phyloP scores from a whole-genome alignment of 768 basidiomycete species.

The Clathrus columnatus region DNA sequence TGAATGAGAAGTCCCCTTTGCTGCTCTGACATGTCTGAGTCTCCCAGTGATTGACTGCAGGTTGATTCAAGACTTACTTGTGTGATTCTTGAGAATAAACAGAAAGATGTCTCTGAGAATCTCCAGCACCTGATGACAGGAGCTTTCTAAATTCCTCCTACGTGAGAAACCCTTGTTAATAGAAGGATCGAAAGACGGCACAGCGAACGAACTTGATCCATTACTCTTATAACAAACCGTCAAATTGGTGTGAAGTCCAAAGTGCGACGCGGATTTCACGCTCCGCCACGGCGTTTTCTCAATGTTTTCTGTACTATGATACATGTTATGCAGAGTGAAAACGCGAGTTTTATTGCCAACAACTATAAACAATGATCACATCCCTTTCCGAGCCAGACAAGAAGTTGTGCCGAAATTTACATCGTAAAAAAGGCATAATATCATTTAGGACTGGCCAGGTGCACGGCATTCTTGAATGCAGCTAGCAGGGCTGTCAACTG shows the following conservation, averaged over 20 bases:
- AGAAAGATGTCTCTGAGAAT: not conserved
- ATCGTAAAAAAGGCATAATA: no score
- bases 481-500: slow-evolving; percentile 87
- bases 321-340: no score
- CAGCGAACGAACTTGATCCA: not conserved
- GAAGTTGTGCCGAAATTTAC: no score
- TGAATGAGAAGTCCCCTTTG: slow-evolving; percentile 29
- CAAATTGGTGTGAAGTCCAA: not conserved
- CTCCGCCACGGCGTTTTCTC: no score
- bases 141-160: slow-evolving; percentile 6
- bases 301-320: no score
- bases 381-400: no score
- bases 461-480: slow-evolving; percentile 89
- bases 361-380: no score
- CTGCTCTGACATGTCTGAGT: not conserved
- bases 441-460: slow-evolving; percentile 30
- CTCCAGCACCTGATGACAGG: not conserved
- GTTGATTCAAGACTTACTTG: not conserved
- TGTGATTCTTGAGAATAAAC: not conserved
- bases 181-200: not conserved
- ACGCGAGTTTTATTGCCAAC: no score
- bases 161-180: not conserved
- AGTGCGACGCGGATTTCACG: not conserved
- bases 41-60: no score
- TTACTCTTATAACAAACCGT: not conserved